Conservation (phyloP, 192 early-diverging fungal genomes). For the Cetraspora pellucida region DNA sequence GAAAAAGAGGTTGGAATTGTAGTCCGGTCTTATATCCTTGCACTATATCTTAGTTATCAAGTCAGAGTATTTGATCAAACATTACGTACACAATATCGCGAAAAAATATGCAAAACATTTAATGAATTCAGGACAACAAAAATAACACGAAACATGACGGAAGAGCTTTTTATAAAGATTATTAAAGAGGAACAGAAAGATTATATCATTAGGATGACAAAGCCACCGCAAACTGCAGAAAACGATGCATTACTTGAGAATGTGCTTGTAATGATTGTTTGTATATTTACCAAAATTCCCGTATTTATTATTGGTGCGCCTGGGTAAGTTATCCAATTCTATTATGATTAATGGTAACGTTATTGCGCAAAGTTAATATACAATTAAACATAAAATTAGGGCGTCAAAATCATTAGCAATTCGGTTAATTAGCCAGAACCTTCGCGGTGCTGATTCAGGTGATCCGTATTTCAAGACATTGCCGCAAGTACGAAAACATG, state of each 20-base stretch:
- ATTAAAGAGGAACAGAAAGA: conserved; percentile 31
- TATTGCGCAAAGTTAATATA: too few relatives aligned
- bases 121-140: background rate
- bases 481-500: conserved; percentile 9
- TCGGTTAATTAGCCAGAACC: conserved; percentile 28
- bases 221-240: conserved; percentile 6
- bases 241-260: conserved; percentile 33
- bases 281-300: conserved; percentile 31
- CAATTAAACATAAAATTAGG: too few relatives aligned
- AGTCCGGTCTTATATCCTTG: background rate
- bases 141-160: background rate
- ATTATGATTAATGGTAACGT: too few relatives aligned
- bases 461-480: conserved; percentile 27
- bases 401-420: conserved; percentile 33
- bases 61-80: conserved; percentile 16
- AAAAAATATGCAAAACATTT: conserved; percentile 17
- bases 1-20: too few relatives aligned
- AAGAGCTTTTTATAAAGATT: conserved; percentile 1
- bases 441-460: conserved; percentile 27
- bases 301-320: conserved; percentile 34
- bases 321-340: background rate
- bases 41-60: background rate
- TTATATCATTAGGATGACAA: conserved; percentile 5
- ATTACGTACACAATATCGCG: background rate
- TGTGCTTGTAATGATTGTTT: conserved; percentile 32